Evolutionary conservation across 2,329 filamentous ascomycete species (phyloP).

Genomic region (Alternaria conjuncta): DNA sequence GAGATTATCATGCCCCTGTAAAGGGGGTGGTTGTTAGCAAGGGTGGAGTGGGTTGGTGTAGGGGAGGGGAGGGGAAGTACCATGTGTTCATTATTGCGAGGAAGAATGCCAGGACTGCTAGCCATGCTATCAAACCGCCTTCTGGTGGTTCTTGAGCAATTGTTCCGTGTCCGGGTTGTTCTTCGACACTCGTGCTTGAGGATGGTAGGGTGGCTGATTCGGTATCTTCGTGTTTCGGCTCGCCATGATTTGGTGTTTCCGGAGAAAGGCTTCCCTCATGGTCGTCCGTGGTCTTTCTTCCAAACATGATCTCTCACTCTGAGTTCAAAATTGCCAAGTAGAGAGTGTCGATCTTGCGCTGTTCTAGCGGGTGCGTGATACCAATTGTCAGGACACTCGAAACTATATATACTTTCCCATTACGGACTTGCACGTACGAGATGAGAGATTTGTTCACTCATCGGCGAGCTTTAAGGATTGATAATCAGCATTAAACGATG

Average conservation of each 20-base stretch:
- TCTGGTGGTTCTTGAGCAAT: neutral
- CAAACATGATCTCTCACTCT: too few species aligned
- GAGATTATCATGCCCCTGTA: constrained; percentile 36
- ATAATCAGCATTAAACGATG: neutral
- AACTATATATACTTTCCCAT: neutral
- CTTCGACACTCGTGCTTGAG: neutral
- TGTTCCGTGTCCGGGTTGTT: neutral
- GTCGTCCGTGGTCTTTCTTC: neutral
- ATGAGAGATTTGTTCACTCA: neutral
- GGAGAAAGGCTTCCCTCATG: neutral
- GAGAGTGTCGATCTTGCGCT: neutral
- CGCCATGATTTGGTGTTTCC: neutral
- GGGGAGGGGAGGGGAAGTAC: neutral
- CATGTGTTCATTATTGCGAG: neutral
- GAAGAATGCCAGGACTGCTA: neutral
- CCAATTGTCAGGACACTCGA: neutral
- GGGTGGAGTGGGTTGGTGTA: neutral
- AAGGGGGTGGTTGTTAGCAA: neutral
- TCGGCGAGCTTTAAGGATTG: neutral
- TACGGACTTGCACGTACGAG: neutral
- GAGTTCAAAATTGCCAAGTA: neutral
- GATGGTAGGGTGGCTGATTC: neutral
- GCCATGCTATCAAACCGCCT: neutral
- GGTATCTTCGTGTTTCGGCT: neutral
- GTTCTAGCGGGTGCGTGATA: neutral